Evolutionary conservation across 768 basidiomycete species (phyloP).

Genomic region (Clathrus columnatus): DNA sequence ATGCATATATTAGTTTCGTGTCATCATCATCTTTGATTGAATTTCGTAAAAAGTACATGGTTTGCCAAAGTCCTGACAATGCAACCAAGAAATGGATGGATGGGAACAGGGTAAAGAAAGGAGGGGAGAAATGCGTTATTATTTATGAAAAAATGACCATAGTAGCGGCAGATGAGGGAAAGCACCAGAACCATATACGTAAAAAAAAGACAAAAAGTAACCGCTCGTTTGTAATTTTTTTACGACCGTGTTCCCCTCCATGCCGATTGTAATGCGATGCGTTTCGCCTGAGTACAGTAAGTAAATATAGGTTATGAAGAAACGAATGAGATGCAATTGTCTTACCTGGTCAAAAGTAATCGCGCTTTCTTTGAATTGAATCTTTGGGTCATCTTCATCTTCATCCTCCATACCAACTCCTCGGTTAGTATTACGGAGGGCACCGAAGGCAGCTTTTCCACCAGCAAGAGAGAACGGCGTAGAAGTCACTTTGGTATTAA

Average conservation of each 20-base stretch:
- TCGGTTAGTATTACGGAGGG: conserved; percentile 43
- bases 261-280: conserved; percentile 85
- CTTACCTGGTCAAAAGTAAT: conserved; percentile 90
- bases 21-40: not conserved
- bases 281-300: conserved; percentile 46
- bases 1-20: not conserved
- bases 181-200: not conserved
- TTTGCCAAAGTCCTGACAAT: not conserved
- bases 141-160: not conserved
- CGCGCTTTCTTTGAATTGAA: conserved; percentile 72
- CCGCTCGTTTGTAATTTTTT: not conserved
- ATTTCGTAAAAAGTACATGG: not conserved
- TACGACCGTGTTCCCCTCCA: conserved; percentile 65
- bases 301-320: conserved; percentile 1
- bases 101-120: not conserved
- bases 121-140: not conserved
- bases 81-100: not conserved
- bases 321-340: conserved; percentile 5
- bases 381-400: conserved; percentile 60
- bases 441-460: conserved; percentile 78
- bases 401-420: conserved; percentile 51
- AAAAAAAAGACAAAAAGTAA: not conserved
- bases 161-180: not conserved
- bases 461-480: conserved; percentile 73
- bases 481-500: conserved; percentile 73